Conservation (phyloP, 2,329 filamentous ascomycete genomes). For the Neospermospora avenae region DNA sequence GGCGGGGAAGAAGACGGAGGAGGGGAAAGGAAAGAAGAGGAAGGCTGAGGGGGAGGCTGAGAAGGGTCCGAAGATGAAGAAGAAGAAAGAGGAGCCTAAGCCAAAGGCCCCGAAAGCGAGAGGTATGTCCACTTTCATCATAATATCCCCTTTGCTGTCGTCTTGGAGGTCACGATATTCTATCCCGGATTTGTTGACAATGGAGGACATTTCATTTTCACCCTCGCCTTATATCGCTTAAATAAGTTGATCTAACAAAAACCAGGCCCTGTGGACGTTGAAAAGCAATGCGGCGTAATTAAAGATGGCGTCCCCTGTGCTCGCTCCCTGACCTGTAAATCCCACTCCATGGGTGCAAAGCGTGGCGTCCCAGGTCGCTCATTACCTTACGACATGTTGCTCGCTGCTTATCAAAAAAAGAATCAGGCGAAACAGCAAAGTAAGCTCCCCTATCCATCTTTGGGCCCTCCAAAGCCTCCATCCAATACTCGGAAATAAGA, state of each 20-base stretch:
- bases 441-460: slow-evolving; percentile 45
- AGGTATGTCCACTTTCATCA: slow-evolving; percentile 45
- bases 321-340: slow-evolving; percentile 87
- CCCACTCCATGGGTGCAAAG: slow-evolving; percentile 92
- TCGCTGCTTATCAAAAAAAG: slow-evolving; percentile 91
- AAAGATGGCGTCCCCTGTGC: slow-evolving; percentile 87
- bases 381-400: slow-evolving; percentile 86
- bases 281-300: slow-evolving; percentile 86
- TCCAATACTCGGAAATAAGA: no score
- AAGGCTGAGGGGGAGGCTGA: slow-evolving; percentile 75
- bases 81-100: slow-evolving; percentile 92
- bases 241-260: slow-evolving; percentile 6
- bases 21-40: slow-evolving; percentile 72
- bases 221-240: neutral
- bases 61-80: slow-evolving; percentile 83
- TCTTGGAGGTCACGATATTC: no score
- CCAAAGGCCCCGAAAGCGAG: slow-evolving; percentile 81
- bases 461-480: slow-evolving; percentile 9
- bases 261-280: slow-evolving; percentile 81
- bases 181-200: no score
- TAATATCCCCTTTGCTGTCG: no score
- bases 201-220: neutral
- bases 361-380: slow-evolving; percentile 82
- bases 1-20: slow-evolving; percentile 60
- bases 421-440: slow-evolving; percentile 98